Evolutionary conservation across 441 rosid species (phyloP).

Genomic region (Erodium trifolium): DNA sequence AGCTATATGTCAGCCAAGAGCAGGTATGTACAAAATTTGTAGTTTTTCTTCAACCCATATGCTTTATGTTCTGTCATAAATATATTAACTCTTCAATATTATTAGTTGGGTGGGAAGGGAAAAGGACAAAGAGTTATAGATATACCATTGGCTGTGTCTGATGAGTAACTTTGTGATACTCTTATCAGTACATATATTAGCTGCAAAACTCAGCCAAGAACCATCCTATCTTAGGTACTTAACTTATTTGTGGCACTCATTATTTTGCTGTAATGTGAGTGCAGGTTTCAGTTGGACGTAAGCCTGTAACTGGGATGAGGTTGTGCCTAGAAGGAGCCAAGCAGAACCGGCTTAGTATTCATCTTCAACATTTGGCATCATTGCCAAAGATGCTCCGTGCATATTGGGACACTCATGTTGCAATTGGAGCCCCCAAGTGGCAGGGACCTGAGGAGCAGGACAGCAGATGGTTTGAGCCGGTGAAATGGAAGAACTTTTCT

Average conservation of each 20-base stretch:
- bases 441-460: slow-evolving; percentile 84
- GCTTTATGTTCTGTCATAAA: no score
- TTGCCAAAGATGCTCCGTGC: slow-evolving; percentile 76
- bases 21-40: slow-evolving; percentile 35
- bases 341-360: slow-evolving; percentile 59
- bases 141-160: no score
- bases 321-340: slow-evolving; percentile 63
- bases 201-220: no score
- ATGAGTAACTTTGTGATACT: no score
- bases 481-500: slow-evolving; percentile 80
- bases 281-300: slow-evolving; percentile 80
- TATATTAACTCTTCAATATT: no score
- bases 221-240: no score
- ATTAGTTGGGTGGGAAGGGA: no score
- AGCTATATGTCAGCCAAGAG: slow-evolving; percentile 61
- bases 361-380: slow-evolving; percentile 63
- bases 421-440: slow-evolving; percentile 80
- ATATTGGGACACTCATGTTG: slow-evolving; percentile 71
- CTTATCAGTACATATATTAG: no score
- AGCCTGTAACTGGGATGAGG: slow-evolving; percentile 66
- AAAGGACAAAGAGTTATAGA: no score
- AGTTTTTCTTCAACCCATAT: no score
- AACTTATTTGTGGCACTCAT: background rate
- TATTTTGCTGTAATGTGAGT: slow-evolving; percentile 10
- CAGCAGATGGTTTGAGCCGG: slow-evolving; percentile 78